Base-by-base conservation (phyloP, 2,329 filamentous ascomycete species). In the Aspergillus brunneoviolaceus region DNA sequence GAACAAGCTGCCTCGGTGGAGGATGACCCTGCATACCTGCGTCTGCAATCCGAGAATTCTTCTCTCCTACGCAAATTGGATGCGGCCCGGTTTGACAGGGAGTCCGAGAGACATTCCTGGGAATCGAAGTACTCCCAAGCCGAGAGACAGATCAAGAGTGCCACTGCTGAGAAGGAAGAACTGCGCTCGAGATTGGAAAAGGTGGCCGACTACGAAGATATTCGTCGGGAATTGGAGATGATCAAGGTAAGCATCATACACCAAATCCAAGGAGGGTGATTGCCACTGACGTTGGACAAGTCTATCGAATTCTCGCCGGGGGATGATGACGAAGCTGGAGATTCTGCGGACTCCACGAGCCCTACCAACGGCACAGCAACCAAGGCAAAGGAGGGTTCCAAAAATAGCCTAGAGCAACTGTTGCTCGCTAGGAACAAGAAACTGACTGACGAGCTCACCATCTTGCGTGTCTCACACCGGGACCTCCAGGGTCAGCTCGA, bases 301-400 rank as follows among this genome's bases (percentile, higher is more conserved):
- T 96, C 94, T 67, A 97, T 99, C 68, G 95, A 99, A 74, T 96
- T 99, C 69, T 91, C 94, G 2, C 94, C 91, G 0, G 93, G 91
- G 63, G 92, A 96, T 61, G 90, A 93, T 51, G 87, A 89, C 2
- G 79, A 82, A 9, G 71, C 77, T 31, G 81, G 80, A 16, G 79
- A 79, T 45, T 67, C 75, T 29, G 65, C 75, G 2, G 79, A 81
- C 27, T 69, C 73, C 5, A 67, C 69, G 48, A 63, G 69, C 33
- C 66, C 57, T 51, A 57, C 63, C 33, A 86, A 87, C 67, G 84
- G 84, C 2, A 69, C 79, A 2, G 73, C 78, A 1, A 71, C 77
- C 5, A 87, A 87, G 71, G 79, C 80, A 52, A 90, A 89, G 67
- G 87, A 89, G 3, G 62, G 60, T 16, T 61, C 61, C 5, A 69